Evolutionary conservation across 2,329 filamentous ascomycete genomes (phyloP), one percentile per base, ranked within the genome.

Genomic region (Bisporella sp.): DNA sequence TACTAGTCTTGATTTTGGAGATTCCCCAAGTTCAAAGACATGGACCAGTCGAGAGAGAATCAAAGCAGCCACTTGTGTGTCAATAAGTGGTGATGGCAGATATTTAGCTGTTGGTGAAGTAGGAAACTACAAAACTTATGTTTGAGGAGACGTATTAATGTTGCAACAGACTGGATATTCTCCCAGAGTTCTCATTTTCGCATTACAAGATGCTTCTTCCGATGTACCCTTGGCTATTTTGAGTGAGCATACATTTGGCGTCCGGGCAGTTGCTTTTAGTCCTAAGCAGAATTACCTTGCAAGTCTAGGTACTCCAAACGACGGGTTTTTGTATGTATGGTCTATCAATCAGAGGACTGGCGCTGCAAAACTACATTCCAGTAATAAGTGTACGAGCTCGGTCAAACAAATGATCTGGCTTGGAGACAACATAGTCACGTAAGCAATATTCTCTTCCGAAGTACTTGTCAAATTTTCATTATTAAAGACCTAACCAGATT

Each of bases 251-350:
- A 85, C 82, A 1, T 95, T 89, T 67, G 93, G 93, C 5, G 89
- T 99, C 32, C 85, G 84, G 52, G 87, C 87, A 35, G 81, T 99
- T 33, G 86, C 90, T 2, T 99, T 95, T 77, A 96, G 91, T 54
- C 77, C 85, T 1, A 89, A 96, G 66, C 89, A 87, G 9, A 85
- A 79, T 57, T 95, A 86, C 67, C 77, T 99, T 33, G 93, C 93
- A 2, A 95, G 90, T 21, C 75, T 99, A 9, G 93, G 93, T 31
- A 81, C 86, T 13, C 79, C 87, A 49, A 96, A 96, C 65, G 93
- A 99, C 68, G 92, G 92, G 1, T 97, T 95, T 64, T 75, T 99
- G 21, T 95, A 92, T 65, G 77, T 97, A 31, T 97, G 92, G 91
- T 82, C 77, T 58, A 80, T 96, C 57, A 90, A 95, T 62, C 71